A percentile compares a stretch with the other conserved stretches of the same genome.
These are phyloP conservation scores for Didymella pomorum DNA, from an alignment of 2,329 filamentous ascomycete genomes.

Conservation along the genomic window DNA sequence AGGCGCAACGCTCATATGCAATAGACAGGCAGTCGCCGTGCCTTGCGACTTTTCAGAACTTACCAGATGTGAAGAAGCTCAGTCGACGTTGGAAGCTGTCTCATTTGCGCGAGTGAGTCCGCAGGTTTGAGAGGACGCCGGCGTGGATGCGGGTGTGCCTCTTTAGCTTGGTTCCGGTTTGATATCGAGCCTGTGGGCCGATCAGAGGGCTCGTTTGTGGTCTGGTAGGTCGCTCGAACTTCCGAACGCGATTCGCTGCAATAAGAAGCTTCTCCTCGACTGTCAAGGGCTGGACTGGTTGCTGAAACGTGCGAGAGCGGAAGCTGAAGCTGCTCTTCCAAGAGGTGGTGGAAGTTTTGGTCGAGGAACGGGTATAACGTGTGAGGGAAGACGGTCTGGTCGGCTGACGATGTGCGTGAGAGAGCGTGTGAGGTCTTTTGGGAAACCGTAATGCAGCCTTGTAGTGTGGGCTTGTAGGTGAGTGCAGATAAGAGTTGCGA, in stretches of 20 bases:
- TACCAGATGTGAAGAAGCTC: neutral
- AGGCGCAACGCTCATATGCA: conserved; percentile 13
- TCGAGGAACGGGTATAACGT: neutral
- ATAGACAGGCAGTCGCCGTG: neutral
- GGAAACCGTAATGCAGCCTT: neutral
- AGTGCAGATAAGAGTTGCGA: conserved; percentile 1
- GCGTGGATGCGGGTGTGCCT: neutral
- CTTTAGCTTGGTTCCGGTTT: neutral
- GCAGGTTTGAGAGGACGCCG: neutral
- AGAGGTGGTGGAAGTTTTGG: neutral
- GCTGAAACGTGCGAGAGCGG: neutral
- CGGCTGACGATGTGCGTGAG: neutral
- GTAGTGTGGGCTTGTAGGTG: neutral
- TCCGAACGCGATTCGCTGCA: conserved; percentile 12
- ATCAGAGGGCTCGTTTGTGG: neutral
- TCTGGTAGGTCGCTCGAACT: conserved; percentile 3
- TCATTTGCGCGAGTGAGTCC: neutral
- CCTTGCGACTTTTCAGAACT: neutral
- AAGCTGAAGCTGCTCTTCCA: conserved; percentile 5
- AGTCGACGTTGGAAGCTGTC: conserved; percentile 4
- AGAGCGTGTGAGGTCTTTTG: conserved; percentile 6
- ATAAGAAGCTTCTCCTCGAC: conserved; percentile 9
- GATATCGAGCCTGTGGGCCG: neutral
- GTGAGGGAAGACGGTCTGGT: neutral
- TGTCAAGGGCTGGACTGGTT: neutral